Base-by-base conservation (phyloP, 176 grass and related monocot genomes). In the Carex cristatella region DNA sequence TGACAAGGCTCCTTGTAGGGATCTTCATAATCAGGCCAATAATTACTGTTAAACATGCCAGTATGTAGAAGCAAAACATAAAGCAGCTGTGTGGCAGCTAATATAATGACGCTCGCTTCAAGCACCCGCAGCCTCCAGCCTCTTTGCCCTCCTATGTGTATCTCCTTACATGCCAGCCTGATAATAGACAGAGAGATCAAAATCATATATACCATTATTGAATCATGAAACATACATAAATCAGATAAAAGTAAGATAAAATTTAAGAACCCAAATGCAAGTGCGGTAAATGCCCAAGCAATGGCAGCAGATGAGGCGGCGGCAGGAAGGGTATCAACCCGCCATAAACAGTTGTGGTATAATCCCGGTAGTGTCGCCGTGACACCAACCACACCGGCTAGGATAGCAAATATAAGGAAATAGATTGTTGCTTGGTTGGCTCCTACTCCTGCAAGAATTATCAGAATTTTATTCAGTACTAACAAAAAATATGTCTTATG, bases 381-480 rank as follows among this genome's bases (percentile, higher is more conserved):
- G 0, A 82, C 91, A 12, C 94, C 94, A 6, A 97, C 86, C n/a
- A 97, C 94, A 4, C 94, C 86, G 1, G 91, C 91, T 1, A 97
- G 84, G 60, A 93, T 90, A 14, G 94, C 86, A 58, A 97, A 97
- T 49, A 90, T 68, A 7, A 93, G 86, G 82, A 97, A 97, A 87
- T 91, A 97, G 86, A 97, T 88, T 11, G 94, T 97, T 19, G 94
- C 94, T 61, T 88, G 89, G 77, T 97, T 97, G 40, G 91, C 91
- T 5, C 82, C 94, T 10, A 91, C 86, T 6, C 86, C 93, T 96
- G 82, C 19, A 48, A 49, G 44, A 85, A 51, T 68, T 31, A 35
- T 55, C 35, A 84, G 61, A 82, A 0, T 40, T 5, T 40, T 40
- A 40, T 40, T 40, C 38, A 40, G 4, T 40, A 40, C 5, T 40